Evolutionary conservation across 352 stramenopile species (phyloP), one percentile per base, ranked within the genome.

Genomic region (Phytophthora hibernalis): DNA sequence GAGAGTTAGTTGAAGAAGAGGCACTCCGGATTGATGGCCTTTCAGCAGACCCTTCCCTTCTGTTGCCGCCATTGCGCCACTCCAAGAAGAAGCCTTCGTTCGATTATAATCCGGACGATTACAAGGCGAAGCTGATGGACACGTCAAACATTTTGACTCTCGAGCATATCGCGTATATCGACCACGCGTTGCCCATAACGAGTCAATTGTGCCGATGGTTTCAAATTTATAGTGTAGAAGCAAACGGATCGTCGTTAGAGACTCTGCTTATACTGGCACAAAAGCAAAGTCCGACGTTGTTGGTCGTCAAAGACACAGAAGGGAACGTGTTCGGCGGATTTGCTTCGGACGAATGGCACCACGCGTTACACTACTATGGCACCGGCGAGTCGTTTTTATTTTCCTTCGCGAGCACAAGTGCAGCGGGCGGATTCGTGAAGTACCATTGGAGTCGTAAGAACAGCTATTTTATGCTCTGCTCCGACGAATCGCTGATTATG

Each of bases 401-500:
- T 68, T 80, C 87, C 0, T 96, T 97, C 52, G 75, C 78, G 18
- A 84, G 69, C 53, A 37, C 54, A 22, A 75, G 65, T 24, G 52
- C 61, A 31, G 64, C 65, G 31, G 54, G 66, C 18, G 70, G 57
- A 13, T 93, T 97, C 52, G 72, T 78, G 10, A 93, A 92, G 55
- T 96, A 94, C 49, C 66, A 87, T 40, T 97, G 90, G 87, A 96
- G 88, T 33, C 85, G 91, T 18, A 86, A 89, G 51, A 98, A 97
- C 76, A 92, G 82, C 62, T 97, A 97, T 66, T 97, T 97, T 45
- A 90, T 95, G 83, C 76, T 98, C 21, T 96, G 88, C 70, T 96
- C 88, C 16, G 89, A 97, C 12, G 88, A 96, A 54, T 96, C 90
- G 33, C 76, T 98, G 37, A 87, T 95, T 20, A 95, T 98, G 85